phyloP scores from a whole-genome alignment of 1,284 basidiomycete species.

The Ustilago lituana region DNA sequence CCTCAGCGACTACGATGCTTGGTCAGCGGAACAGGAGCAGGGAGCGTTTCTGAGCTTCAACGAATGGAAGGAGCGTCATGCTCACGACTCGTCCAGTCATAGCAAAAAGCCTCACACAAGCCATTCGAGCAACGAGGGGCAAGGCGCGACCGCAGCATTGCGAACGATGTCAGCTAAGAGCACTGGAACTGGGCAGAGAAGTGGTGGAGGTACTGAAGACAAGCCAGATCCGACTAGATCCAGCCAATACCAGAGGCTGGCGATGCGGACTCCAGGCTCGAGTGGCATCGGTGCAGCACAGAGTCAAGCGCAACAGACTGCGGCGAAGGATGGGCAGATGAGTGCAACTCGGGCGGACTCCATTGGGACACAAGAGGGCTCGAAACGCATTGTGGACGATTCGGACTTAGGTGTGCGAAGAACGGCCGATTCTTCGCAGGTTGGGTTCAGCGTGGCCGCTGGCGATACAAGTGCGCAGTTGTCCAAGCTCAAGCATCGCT shows the following conservation, averaged over 20 bases:
- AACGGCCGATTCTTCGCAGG: background rate
- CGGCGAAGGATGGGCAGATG: background rate
- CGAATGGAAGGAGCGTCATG: constrained; percentile 42
- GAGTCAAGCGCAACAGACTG: background rate
- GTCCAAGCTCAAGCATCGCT: constrained; percentile 68
- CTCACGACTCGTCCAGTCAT: constrained; percentile 2
- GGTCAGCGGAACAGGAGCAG: constrained; percentile 47
- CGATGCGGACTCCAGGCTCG: background rate
- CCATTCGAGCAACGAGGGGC: background rate
- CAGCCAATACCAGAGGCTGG: background rate
- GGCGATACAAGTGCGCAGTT: constrained; percentile 48
- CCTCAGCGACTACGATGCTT: constrained; percentile 40
- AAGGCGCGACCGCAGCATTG: background rate
- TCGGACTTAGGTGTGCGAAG: background rate
- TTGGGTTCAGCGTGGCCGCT: constrained; percentile 24
- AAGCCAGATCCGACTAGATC: too few species aligned
- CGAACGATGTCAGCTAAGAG: constrained; percentile 1
- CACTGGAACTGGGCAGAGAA: background rate
- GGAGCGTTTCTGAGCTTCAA: constrained; percentile 43
- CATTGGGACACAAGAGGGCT: background rate
- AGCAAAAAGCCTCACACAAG: background rate
- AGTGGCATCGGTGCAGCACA: background rate
- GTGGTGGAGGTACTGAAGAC: background rate
- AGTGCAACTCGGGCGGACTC: background rate
- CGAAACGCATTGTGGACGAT: background rate